Conservation (phyloP, 1,284 basidiomycete genomes). For the Xerocomus nothofagi region DNA sequence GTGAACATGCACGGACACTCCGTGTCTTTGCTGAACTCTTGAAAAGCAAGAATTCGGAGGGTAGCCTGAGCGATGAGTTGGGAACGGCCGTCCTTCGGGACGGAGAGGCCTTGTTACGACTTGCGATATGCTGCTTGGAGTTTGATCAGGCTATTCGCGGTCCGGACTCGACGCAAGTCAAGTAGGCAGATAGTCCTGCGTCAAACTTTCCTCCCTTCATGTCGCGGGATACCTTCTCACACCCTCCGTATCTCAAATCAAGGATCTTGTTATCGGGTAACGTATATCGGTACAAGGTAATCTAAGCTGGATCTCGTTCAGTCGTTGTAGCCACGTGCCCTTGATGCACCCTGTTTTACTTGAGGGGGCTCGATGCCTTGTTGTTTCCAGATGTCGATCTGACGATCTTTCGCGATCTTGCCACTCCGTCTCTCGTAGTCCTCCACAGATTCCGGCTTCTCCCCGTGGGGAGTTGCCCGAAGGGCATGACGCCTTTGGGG, state of each 20-base stretch:
- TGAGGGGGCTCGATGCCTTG: constrained; percentile 49
- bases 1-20: constrained; percentile 15
- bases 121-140: constrained; percentile 26
- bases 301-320: constrained; percentile 11
- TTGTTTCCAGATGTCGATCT: constrained; percentile 64
- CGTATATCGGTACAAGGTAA: constrained; percentile 11
- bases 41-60: constrained; percentile 11
- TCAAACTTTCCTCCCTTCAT: background rate
- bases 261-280: background rate
- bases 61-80: constrained; percentile 17
- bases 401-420: constrained; percentile 65
- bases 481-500: constrained; percentile 74
- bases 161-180: background rate
- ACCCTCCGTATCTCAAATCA: constrained; percentile 1
- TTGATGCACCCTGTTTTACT: constrained; percentile 31
- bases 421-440: constrained; percentile 68
- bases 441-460: constrained; percentile 72
- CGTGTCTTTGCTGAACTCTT: constrained; percentile 20
- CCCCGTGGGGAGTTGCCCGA: constrained; percentile 80
- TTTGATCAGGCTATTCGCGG: constrained; percentile 23
- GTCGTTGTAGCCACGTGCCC: constrained; percentile 61
- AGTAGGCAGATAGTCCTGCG: constrained; percentile 2
- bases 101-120: constrained; percentile 19
- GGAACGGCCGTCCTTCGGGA: constrained; percentile 26
- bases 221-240: background rate